phyloP scores from a whole-genome alignment of 2,329 filamentous ascomycete species.

The Emergomyces orientalis region DNA sequence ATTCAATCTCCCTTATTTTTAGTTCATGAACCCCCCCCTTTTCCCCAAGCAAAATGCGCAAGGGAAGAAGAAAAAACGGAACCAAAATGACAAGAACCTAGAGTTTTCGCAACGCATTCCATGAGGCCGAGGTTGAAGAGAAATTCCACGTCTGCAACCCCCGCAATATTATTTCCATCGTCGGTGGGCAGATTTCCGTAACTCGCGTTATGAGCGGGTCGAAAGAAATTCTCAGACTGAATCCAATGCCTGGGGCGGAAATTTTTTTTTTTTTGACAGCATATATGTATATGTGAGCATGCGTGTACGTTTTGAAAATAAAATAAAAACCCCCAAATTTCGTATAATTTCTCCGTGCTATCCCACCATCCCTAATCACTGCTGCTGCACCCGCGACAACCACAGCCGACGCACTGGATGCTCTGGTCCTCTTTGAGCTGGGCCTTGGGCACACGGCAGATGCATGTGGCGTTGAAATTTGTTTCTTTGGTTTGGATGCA shows the following conservation, averaged over 20 bases:
- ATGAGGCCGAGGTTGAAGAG: no score
- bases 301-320: not conserved
- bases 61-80: no score
- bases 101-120: no score
- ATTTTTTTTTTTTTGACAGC: no score
- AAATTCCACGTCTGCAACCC: no score
- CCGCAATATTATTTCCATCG: not conserved
- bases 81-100: no score
- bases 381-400: conserved; percentile 82
- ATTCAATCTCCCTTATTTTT: no score
- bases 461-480: conserved; percentile 95
- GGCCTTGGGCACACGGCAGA: conserved; percentile 85
- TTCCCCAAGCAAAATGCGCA: no score
- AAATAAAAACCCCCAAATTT: not conserved
- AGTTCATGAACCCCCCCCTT: no score
- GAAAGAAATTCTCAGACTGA: not conserved
- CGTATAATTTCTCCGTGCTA: not conserved
- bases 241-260: not conserved
- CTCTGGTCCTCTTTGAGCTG: conserved; percentile 84
- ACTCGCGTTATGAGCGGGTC: no score
- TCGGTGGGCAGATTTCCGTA: not conserved
- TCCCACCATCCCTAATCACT: conserved; percentile 51
- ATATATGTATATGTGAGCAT: no score
- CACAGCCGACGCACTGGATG: conserved; percentile 90
- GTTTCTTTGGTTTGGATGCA: conserved; percentile 99